phyloP scores from a whole-genome alignment of 1,284 basidiomycete species.

The Irpex sp. region DNA sequence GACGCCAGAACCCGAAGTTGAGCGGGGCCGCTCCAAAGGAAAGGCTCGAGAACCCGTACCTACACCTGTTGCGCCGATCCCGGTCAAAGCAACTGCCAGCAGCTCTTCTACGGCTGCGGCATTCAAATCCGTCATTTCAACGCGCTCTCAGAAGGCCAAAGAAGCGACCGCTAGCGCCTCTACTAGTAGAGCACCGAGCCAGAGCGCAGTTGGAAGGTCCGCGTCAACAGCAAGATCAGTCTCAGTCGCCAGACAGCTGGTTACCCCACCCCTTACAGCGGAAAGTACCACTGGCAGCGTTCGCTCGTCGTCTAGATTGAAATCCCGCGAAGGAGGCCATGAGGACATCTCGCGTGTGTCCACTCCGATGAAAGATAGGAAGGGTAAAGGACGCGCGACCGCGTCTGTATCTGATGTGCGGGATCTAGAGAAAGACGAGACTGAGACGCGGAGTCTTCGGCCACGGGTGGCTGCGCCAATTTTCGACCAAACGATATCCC shows the following conservation, averaged over 20 bases:
- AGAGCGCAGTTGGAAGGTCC: slow-evolving; percentile 17
- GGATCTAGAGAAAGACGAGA: slow-evolving; percentile 22
- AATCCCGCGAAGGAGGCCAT: slow-evolving; percentile 15
- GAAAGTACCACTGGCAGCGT: slow-evolving; percentile 26
- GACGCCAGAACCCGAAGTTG: slow-evolving; percentile 31
- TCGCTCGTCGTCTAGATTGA: slow-evolving; percentile 25
- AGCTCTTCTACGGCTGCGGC: slow-evolving; percentile 21
- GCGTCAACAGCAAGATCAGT: slow-evolving; percentile 20
- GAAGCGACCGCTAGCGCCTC: slow-evolving; percentile 22
- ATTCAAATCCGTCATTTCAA: slow-evolving; percentile 55
- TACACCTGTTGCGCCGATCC: slow-evolving; percentile 16
- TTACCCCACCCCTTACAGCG: slow-evolving; percentile 32
- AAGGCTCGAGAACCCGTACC: slow-evolving; percentile 14
- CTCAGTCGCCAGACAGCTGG: slow-evolving; percentile 26
- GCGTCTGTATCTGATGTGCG: slow-evolving; percentile 21
- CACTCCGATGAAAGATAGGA: slow-evolving; percentile 24
- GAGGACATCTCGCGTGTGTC: slow-evolving; percentile 18
- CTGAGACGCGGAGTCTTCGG: slow-evolving; percentile 25
- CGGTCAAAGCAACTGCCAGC: slow-evolving; percentile 19
- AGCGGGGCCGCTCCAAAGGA: slow-evolving; percentile 12
- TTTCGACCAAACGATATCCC: slow-evolving; percentile 15
- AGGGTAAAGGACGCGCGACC: slow-evolving; percentile 23
- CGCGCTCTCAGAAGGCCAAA: slow-evolving; percentile 52
- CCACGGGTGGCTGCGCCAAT: slow-evolving; percentile 18
- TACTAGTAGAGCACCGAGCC: slow-evolving; percentile 14